A percentile compares a stretch with the other conserved stretches of the same genome.
phyloP scores from a whole-genome alignment of 139 green algal species.

The Picochlorum costavermella region DNA sequence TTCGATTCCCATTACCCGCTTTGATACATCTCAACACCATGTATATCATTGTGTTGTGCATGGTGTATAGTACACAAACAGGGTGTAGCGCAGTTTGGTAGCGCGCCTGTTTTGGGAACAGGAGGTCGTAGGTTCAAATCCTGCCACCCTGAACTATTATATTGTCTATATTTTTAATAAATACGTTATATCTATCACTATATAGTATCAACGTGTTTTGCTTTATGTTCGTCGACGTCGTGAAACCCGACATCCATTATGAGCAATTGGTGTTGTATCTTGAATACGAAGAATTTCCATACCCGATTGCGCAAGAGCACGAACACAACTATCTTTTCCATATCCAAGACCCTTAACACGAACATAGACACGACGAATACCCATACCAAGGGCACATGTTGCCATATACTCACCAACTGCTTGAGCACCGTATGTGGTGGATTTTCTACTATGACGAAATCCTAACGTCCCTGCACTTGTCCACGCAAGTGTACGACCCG shows the following conservation, averaged over 20 bases:
- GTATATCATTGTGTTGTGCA: background rate
- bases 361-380: conserved; percentile 18
- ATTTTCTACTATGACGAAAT: conserved; percentile 27
- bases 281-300: conserved; percentile 14
- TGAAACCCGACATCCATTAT: conserved; percentile 24
- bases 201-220: background rate
- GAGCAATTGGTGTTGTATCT: conserved; percentile 17
- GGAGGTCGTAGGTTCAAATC: conserved; percentile 12
- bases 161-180: conserved; percentile 23
- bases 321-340: conserved; percentile 17
- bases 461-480: conserved; percentile 16
- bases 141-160: conserved; percentile 15
- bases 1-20: conserved; percentile 23
- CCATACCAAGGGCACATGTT: conserved; percentile 14
- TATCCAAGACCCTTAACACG: conserved; percentile 26
- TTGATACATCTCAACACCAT: background rate
- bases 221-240: conserved; percentile 15
- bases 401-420: conserved; percentile 21
- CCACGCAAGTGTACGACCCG: conserved; percentile 16
- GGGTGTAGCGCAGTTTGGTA: conserved; percentile 16
- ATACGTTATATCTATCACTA: background rate
- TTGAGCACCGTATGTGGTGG: conserved; percentile 27
- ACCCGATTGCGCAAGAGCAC: conserved; percentile 20
- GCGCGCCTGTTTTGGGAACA: conserved; percentile 10
- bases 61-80: background rate